phyloP scores from a whole-genome alignment of 2,329 filamentous ascomycete genomes.

The Nemania sp. region DNA sequence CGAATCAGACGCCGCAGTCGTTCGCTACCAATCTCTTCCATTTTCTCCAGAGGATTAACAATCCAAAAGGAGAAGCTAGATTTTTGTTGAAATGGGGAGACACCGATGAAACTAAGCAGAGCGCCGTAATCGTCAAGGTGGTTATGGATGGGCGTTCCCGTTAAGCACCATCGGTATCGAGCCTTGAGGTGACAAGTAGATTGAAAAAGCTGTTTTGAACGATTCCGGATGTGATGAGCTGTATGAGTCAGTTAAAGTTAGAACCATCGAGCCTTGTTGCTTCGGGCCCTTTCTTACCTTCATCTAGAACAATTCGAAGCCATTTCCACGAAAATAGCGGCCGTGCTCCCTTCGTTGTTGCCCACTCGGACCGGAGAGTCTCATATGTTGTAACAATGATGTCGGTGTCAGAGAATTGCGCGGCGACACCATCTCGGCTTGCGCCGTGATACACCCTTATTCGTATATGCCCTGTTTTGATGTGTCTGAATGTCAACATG shows the following conservation, averaged over 20 bases:
- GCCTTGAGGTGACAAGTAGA: slow-evolving; percentile 35
- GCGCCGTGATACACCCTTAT: slow-evolving; percentile 3
- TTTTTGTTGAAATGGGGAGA: slow-evolving; percentile 27
- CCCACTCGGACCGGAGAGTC: slow-evolving; percentile 36
- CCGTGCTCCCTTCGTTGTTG: slow-evolving; percentile 4
- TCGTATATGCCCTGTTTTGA: neutral
- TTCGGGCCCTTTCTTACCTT: slow-evolving; percentile 38
- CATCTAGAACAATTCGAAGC: slow-evolving; percentile 44
- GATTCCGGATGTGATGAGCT: slow-evolving; percentile 46
- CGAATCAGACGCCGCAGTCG: neutral
- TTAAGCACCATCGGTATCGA: slow-evolving; percentile 44
- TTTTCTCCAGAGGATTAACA: neutral
- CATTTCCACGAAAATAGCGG: slow-evolving; percentile 30
- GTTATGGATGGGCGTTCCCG: slow-evolving; percentile 48
- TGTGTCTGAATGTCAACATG: neutral
- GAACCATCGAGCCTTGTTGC: neutral
- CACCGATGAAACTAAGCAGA: slow-evolving; percentile 40
- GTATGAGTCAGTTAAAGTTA: slow-evolving; percentile 10
- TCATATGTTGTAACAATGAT: slow-evolving; percentile 40
- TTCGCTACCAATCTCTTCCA: neutral
- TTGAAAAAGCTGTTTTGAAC: slow-evolving; percentile 37
- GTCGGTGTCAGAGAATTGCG: slow-evolving; percentile 30
- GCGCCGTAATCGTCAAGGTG: slow-evolving; percentile 45
- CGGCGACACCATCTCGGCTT: neutral
- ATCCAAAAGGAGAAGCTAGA: slow-evolving; percentile 3